These are phyloP conservation scores for Russula dissimulans DNA, from an alignment of 768 basidiomycete genomes.

Conservation along the genomic window DNA sequence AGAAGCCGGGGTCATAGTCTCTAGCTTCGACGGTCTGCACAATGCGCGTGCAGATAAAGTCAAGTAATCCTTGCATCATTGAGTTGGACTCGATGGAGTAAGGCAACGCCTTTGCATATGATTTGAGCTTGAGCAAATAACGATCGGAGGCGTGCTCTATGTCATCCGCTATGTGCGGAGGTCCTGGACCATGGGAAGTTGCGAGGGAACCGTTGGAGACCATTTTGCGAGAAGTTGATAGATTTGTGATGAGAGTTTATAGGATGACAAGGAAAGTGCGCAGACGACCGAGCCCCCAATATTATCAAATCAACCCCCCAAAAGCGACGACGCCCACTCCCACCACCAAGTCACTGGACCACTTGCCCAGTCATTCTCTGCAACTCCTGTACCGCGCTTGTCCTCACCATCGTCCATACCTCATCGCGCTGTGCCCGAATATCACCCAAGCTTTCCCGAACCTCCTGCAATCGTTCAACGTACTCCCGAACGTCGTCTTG, in stretches of 20 bases:
- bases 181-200: slow-evolving; percentile 29
- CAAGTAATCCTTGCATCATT: slow-evolving; percentile 68
- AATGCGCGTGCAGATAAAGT: slow-evolving; percentile 60
- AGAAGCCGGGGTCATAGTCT: slow-evolving; percentile 73
- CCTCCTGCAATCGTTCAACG: slow-evolving; percentile 74
- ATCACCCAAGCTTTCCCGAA: slow-evolving; percentile 72
- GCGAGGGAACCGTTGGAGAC: background rate
- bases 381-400: slow-evolving; percentile 65
- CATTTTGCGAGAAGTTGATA: slow-evolving; percentile 7
- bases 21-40: slow-evolving; percentile 68
- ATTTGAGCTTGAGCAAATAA: slow-evolving; percentile 49
- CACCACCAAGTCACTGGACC: background rate
- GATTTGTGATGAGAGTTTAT: background rate
- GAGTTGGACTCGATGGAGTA: slow-evolving; percentile 69
- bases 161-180: slow-evolving; percentile 27
- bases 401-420: slow-evolving; percentile 71
- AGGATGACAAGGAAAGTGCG: background rate
- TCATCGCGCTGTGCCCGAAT: slow-evolving; percentile 59
- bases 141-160: slow-evolving; percentile 32
- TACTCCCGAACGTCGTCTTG: slow-evolving; percentile 86
- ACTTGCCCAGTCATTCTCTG: slow-evolving; percentile 44
- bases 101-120: slow-evolving; percentile 57
- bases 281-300: background rate
- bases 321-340: too few species aligned
- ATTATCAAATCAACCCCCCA: slow-evolving; percentile 10